Base-by-base conservation (phyloP, 1,284 basidiomycete species). In the Fomitopsis pinicola region DNA sequence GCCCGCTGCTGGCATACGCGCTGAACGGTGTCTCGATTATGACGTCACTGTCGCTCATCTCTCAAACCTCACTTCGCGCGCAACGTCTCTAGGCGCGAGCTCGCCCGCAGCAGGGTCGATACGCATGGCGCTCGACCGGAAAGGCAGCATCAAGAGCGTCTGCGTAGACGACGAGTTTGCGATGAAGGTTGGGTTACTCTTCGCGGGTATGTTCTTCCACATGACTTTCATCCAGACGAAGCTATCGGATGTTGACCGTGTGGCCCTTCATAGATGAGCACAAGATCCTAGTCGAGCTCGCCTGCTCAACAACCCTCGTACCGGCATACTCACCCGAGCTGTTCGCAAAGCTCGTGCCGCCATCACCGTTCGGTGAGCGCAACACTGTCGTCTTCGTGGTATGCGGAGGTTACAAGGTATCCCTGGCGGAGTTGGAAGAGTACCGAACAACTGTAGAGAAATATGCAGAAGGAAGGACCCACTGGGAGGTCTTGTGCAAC, bases 331-430 rank as follows among this genome's bases (percentile, higher is more conserved):
- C 80, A 42, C 77, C 74, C 2, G 70, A 73, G 1, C 70, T 92
- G n/a, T 83, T 91, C 67, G 66, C 78, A 42, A 77, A 71, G 55
- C 68, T 89, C 17, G 75, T 85, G 0, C 78, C 81, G 19, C 68
- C 71, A 15, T 62, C 65, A 5, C 66, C 70, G 22, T 67, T 70
- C 26, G 68, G 62, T 30, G 59, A 48, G 6, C 71, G 67, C 26
- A 70, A 75, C n/a, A 79, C 72, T 1, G 78, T 85, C 7, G 83
- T 89, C 0, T 87, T 89, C 71, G 77, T 88, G 60, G 80, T 87
- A 44, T 92, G 89, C 62, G 89, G 89, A 3, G 89, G 89, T 2
- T 86, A 87, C 71, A 91, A 91, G 67, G 76, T 87, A 28, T 83
- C 84, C 4, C 62, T 82, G 33, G 72, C 76, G 5, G 87, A 88